Evolutionary conservation across 1,284 basidiomycete genomes (phyloP).

Genomic region (Trichosporon sp.): DNA sequence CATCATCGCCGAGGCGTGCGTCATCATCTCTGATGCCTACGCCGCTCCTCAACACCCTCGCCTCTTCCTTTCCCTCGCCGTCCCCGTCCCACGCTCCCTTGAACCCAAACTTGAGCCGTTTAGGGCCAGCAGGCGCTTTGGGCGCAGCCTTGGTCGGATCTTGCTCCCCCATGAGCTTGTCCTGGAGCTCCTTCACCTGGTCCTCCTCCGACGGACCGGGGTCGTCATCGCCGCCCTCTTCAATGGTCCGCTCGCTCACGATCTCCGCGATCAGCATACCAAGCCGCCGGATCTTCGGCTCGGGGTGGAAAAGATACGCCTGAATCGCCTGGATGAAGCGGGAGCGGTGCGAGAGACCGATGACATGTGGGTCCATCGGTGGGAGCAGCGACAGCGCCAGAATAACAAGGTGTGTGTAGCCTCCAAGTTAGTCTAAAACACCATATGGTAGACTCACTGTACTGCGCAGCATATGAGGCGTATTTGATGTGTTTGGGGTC

Average conservation of each 20-base stretch:
- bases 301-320: conserved; percentile 75
- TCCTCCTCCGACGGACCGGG: conserved; percentile 29
- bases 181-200: conserved; percentile 50
- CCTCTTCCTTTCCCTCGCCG: conserved; percentile 70
- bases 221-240: conserved; percentile 23
- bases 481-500: conserved; percentile 56
- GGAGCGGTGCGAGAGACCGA: conserved; percentile 59
- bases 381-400: conserved; percentile 66
- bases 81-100: conserved; percentile 74
- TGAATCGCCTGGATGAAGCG: conserved; percentile 74
- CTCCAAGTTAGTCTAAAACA: conserved; percentile 53
- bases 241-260: conserved; percentile 47
- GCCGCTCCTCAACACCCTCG: conserved; percentile 63
- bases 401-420: conserved; percentile 71
- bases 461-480: conserved; percentile 49
- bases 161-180: conserved; percentile 48
- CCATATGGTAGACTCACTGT: conserved; percentile 39
- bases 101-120: conserved; percentile 70
- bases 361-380: conserved; percentile 57
- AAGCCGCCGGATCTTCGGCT: conserved; percentile 74
- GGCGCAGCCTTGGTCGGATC: conserved; percentile 24
- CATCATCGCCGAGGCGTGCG: conserved; percentile 37
- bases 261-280: conserved; percentile 93
- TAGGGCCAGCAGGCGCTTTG: conserved; percentile 53
- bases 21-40: conserved; percentile 63